phyloP scores from a whole-genome alignment of 371 early-diverging fungal genomes.

The Mortierella polycephala region DNA sequence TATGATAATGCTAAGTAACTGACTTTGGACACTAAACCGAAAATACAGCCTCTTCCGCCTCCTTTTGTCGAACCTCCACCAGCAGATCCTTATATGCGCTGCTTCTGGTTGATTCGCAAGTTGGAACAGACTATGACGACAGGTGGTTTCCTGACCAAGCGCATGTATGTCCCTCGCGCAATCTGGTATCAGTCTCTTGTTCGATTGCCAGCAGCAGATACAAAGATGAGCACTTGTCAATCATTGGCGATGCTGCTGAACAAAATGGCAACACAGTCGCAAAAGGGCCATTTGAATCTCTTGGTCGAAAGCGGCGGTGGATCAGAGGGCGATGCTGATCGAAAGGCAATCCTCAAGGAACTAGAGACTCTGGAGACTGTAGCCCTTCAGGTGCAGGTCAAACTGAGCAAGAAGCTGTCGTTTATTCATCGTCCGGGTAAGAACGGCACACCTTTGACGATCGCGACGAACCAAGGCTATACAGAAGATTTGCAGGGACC shows the following conservation, averaged over 20 bases:
- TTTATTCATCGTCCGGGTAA: conserved; percentile 53
- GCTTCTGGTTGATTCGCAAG: conserved; percentile 59
- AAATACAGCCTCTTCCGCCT: conserved; percentile 36
- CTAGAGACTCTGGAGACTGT: conserved; percentile 43
- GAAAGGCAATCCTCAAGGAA: conserved; percentile 39
- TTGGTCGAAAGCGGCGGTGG: conserved; percentile 26
- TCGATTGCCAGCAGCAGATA: conserved; percentile 47
- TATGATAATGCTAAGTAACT: not conserved
- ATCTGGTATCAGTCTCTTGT: conserved; percentile 55
- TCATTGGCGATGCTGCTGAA: conserved; percentile 17
- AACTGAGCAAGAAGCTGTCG: conserved; percentile 52
- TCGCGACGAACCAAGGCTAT: conserved; percentile 35
- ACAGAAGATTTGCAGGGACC: conserved; percentile 42
- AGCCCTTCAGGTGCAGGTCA: conserved; percentile 43
- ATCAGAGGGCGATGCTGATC: conserved; percentile 33
- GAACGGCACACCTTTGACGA: conserved; percentile 24
- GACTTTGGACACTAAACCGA: not conserved
- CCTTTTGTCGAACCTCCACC: conserved; percentile 54
- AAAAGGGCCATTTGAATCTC: conserved; percentile 22
- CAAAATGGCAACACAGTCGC: conserved; percentile 19
- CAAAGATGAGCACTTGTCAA: conserved; percentile 51
- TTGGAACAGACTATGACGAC: conserved; percentile 56
- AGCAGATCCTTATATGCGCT: conserved; percentile 43
- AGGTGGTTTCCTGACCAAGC: conserved; percentile 56
- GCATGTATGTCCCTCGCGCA: conserved; percentile 56